Base-by-base conservation (phyloP, 2,329 filamentous ascomycete species). In the Fusarium sp. region DNA sequence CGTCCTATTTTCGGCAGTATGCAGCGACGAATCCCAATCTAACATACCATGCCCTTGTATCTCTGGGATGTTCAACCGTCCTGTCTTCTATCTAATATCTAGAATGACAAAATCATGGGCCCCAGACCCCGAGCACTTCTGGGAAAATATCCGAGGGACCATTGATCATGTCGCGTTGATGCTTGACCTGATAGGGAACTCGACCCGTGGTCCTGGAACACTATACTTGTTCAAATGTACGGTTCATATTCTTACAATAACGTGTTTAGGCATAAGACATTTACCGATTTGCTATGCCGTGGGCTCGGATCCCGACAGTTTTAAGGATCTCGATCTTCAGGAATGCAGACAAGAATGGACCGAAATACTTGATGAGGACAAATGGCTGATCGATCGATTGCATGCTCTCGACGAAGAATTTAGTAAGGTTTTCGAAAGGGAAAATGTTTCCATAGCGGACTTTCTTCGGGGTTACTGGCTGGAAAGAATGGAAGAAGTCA, bases 401-500 rank as follows among this genome's bases (percentile, higher is more conserved):
- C 3, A 26, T n/a, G 5, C 26, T 7, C 14, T 62, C 7, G 37
- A 44, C 1, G 2, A 15, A 6, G 41, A 42, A 8, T 62, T 64
- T 32, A 27, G 26, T 0, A 15, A 18, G 2, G 30, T 2, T 2
- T 42, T 64, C 1, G 6, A 23, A 1, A 4, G 6, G 0, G 17
- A 41, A 18, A 37, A 6, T 1, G 4, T 40, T 2, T 2, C 40
- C 8, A n/a, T 48, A 0, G 2, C 5, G 3, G 57, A 64, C 0
- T 41, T 62, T 23, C 42, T 64, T 0, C 2, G 0, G 10, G 27
- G 17, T 2, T 59, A 42, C n/a, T 64, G 61, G 57, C 0, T 18
- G 0, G 14, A 8, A 3, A 64, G 40, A 27, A 61, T 61, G 11
- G 3, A 15, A 11, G 5, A 54, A 2, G 20, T 53, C 3, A 0